A percentile compares a stretch with the other conserved stretches of the same genome.
These are phyloP conservation scores for Pinus taeda DNA, from an alignment of 75 land plant genomes.

Conservation along the genomic window DNA sequence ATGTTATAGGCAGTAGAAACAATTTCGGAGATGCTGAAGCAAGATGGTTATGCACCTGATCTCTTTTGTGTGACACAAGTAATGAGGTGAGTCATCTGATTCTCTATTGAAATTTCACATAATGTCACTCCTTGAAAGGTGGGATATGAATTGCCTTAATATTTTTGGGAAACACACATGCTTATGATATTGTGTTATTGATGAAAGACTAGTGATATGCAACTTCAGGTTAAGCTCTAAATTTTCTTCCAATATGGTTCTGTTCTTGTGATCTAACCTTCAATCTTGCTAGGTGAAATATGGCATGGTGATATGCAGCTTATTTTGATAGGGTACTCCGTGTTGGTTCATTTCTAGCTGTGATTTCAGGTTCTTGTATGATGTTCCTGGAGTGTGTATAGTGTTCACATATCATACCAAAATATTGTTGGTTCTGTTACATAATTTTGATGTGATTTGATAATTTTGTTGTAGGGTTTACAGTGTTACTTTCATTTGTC, in stretches of 20 bases:
- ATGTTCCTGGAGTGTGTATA: background rate
- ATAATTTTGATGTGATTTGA: background rate
- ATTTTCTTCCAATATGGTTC: background rate
- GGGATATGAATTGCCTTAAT: background rate
- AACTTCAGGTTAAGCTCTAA: background rate
- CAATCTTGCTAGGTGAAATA: background rate
- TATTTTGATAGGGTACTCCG: background rate
- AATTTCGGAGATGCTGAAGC: slow-evolving; percentile 67
- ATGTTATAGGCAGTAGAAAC: slow-evolving; percentile 59
- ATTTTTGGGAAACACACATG: background rate
- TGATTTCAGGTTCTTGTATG: background rate
- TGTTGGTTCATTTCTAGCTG: background rate
- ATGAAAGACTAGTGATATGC: background rate
- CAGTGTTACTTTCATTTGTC: background rate
- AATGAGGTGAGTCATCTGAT: slow-evolving; percentile 45
- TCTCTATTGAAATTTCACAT: background rate
- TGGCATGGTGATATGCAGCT: background rate
- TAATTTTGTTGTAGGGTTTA: background rate
- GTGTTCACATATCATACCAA: background rate
- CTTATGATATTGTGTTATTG: background rate
- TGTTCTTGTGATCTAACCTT: background rate
- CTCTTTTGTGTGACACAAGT: slow-evolving; percentile 61
- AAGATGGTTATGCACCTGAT: slow-evolving; percentile 60
- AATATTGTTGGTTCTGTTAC: background rate
- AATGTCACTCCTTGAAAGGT: background rate